Percentiles rank a stretch among this genome's conserved stretches.
Evolutionary conservation across 192 early-diverging fungal genomes (phyloP).

Genomic region (Chytriomyces confervae): DNA sequence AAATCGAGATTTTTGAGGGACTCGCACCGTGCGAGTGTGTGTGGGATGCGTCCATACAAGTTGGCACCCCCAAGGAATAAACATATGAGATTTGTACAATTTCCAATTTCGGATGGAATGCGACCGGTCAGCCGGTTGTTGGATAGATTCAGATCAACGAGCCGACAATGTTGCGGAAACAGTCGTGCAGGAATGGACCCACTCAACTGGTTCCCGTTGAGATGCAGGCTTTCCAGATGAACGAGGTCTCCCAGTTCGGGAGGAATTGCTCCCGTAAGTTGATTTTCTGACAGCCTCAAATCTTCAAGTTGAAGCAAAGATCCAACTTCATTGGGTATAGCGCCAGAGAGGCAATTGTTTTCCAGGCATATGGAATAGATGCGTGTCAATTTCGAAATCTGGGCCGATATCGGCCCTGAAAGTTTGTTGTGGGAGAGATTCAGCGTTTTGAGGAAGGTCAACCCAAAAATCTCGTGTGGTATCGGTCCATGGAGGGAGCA

Average conservation of each 20-base stretch:
- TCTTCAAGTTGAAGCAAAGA: no score
- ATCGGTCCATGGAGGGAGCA: neutral
- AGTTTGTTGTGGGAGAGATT: neutral
- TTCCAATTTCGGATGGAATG: neutral
- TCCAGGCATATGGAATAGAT: neutral
- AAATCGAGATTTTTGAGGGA: no score
- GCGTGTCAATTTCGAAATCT: neutral
- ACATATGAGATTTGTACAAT: neutral
- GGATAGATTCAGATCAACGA: neutral
- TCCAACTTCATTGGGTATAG: neutral
- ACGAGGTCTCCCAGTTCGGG: neutral
- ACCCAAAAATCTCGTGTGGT: neutral
- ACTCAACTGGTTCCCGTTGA: no score
- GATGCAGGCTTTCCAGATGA: neutral
- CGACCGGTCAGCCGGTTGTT: neutral
- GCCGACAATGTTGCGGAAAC: no score
- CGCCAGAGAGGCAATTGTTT: neutral
- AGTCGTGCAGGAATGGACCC: no score
- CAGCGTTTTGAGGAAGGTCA: neutral
- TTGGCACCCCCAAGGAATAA: no score
- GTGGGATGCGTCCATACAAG: no score
- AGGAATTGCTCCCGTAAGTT: no score
- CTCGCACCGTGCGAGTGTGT: no score
- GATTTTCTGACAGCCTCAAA: no score
- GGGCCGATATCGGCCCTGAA: neutral